Evolutionary conservation across 164 flowering plant species (phyloP).

Genomic region (grape (Vitis vinifera)): DNA sequence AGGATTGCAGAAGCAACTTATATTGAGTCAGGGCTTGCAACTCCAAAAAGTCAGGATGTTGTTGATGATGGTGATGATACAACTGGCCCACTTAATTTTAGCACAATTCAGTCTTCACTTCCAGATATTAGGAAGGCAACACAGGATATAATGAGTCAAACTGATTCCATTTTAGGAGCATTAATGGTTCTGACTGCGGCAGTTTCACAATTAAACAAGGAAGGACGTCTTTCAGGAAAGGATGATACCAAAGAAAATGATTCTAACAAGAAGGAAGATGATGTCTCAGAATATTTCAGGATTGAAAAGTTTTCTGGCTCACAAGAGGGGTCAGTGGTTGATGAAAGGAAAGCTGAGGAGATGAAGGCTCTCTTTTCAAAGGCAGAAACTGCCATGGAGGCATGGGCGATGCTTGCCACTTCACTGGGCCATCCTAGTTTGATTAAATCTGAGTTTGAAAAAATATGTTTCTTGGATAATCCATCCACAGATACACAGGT

Average conservation of each 20-base stretch:
- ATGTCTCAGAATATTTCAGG: slow-evolving; percentile 6
- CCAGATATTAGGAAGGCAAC: slow-evolving; percentile 77
- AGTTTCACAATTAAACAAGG: slow-evolving; percentile 53
- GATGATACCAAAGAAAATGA: slow-evolving; percentile 22
- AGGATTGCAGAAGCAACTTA: slow-evolving; percentile 72
- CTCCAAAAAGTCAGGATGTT: slow-evolving; percentile 37
- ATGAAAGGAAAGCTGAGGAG: slow-evolving; percentile 74
- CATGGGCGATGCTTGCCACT: slow-evolving; percentile 98
- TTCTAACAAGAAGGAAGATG: slow-evolving; percentile 22
- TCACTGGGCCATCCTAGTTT: slow-evolving; percentile 93
- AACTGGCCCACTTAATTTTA: slow-evolving; percentile 19
- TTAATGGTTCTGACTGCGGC: slow-evolving; percentile 69
- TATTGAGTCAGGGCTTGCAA: slow-evolving; percentile 90
- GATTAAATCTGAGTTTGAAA: slow-evolving; percentile 96
- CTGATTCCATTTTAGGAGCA: slow-evolving; percentile 64
- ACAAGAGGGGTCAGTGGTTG: slow-evolving; percentile 32
- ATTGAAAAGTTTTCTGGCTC: slow-evolving; percentile 18
- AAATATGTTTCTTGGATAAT: slow-evolving; percentile 90
- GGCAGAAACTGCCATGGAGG: slow-evolving; percentile 99
- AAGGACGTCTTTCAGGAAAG: slow-evolving; percentile 20
- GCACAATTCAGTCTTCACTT: slow-evolving; percentile 47
- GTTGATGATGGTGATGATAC: slow-evolving; percentile 21
- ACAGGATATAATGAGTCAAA: slow-evolving; percentile 54
- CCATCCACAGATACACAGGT: slow-evolving; percentile 89
- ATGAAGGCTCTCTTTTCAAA: slow-evolving; percentile 78